Base-by-base conservation (phyloP, 208 protist species). In the Trichomonas tenax region DNA sequence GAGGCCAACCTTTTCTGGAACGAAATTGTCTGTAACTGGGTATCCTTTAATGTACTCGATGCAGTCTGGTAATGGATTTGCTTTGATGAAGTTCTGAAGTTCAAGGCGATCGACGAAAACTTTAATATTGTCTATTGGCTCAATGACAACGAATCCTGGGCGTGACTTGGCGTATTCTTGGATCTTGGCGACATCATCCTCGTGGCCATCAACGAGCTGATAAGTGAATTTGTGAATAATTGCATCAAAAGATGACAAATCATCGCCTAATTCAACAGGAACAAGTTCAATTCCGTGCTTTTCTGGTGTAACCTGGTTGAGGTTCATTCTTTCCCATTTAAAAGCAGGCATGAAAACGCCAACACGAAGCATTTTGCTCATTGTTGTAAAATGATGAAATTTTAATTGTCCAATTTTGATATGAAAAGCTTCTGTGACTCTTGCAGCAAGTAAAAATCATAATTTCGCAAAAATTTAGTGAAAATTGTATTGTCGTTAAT, bases 271-370 rank as follows among this genome's bases (percentile, higher is more conserved):
- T 48, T 93, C 34, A 31, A 38, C 86, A 38, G 86, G 26, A 93
- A 93, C 86, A 38, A 93, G 44, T 51, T 93, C 86, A 51, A 93
- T 40, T 51, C 86, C 86, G 31, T 93, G 86, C 8, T 23, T 51
- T 93, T 93, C 86, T 93, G 86, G 86, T 58, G 41, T 93, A 6
- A 93, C 44, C 21, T 51, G 11, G 14, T n/a, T n/a, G 15, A 93
- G 44, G 44, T 93, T 93, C 86, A 93, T 93, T 93, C 86, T 34
- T 93, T 93, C 86, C 86, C 86, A 93, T 51, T 93, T 93, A 26
- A 93, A 93, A 49, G 41, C 44, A 34, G 86, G 86, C 15, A 93
- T 93, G 36, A 93, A 93, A 15, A 93, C 86, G n/a, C 40, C 86
- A 93, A 93, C 44, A 34, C 44, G 11, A n/a, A 93, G 23, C 44